Percentiles rank a stretch among this genome's conserved stretches.
Conservation (phyloP, 2,329 filamentous ascomycete species). For the Cytospora mali region DNA sequence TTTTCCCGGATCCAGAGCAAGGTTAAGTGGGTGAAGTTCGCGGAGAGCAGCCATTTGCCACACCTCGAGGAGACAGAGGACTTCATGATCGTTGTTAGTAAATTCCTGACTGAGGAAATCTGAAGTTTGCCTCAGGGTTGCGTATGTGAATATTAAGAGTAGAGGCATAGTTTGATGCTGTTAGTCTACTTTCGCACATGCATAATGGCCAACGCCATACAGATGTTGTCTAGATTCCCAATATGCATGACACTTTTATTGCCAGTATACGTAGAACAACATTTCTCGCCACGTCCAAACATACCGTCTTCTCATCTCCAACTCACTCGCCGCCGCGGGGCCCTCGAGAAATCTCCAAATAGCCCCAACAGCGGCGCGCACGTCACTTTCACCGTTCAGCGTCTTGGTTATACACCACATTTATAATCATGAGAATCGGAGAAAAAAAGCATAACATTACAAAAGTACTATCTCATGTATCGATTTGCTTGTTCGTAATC, state of each 20-base stretch:
- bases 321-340: too few relatives aligned
- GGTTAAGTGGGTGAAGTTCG: constrained; percentile 27
- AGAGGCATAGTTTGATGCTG: too few relatives aligned
- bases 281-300: too few relatives aligned
- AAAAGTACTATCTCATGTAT: constrained; percentile 3
- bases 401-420: neutral
- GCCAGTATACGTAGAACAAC: too few relatives aligned
- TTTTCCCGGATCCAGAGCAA: constrained; percentile 16
- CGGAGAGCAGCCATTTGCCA: constrained; percentile 24
- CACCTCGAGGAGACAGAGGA: constrained; percentile 26
- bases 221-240: neutral
- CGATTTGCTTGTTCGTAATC: neutral
- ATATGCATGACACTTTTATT: too few relatives aligned
- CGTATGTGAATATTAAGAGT: too few relatives aligned
- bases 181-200: too few relatives aligned
- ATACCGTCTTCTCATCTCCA: too few relatives aligned
- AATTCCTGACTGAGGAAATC: neutral
- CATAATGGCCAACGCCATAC: neutral
- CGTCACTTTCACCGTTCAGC: neutral
- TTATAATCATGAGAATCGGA: neutral
- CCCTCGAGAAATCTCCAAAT: too few relatives aligned
- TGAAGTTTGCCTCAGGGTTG: too few relatives aligned
- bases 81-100: constrained; percentile 6
- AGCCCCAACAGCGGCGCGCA: too few relatives aligned
- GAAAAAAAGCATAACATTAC: neutral